Percentiles rank a stretch among this genome's conserved stretches.
These are phyloP conservation scores for Claviceps pusilla DNA, from an alignment of 2,329 filamentous ascomycete genomes.

Conservation along the genomic window DNA sequence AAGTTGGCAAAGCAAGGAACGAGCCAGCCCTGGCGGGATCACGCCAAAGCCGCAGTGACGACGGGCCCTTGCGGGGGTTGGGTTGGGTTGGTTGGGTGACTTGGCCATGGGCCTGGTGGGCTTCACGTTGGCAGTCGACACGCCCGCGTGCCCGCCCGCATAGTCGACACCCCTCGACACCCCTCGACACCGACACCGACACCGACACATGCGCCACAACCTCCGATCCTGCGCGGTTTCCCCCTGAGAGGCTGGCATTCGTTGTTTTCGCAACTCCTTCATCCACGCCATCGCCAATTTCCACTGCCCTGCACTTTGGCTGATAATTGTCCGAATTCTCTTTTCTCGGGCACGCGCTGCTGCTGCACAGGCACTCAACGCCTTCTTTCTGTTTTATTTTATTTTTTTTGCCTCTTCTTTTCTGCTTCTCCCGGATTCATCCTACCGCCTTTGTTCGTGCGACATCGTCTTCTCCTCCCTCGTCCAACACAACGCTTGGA, in stretches of 20 bases:
- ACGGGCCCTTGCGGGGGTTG: neutral
- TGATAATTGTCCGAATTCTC: neutral
- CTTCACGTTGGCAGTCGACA: too few relatives aligned
- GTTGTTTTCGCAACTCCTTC: constrained; percentile 3
- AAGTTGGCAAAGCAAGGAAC: neutral
- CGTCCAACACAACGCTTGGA: neutral
- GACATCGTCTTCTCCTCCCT: neutral
- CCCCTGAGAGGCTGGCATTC: neutral
- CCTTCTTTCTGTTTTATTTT: neutral
- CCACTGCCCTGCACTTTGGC: neutral
- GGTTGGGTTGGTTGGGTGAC: neutral
- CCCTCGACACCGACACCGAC: neutral
- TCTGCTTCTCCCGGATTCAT: neutral
- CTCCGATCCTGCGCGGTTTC: constrained; percentile 1
- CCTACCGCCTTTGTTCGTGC: neutral
- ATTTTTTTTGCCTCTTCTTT: neutral
- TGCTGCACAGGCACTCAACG: neutral
- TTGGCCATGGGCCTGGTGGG: too few relatives aligned
- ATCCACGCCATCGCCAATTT: neutral
- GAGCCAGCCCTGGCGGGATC: neutral
- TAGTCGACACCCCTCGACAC: neutral
- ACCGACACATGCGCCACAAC: constrained; percentile 1
- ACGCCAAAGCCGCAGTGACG: neutral
- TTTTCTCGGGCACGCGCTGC: neutral
- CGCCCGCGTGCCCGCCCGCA: too few relatives aligned